These are phyloP conservation scores for Rhododendron henanense DNA, from an alignment of 148 eudicot genomes.

Conservation along the genomic window DNA sequence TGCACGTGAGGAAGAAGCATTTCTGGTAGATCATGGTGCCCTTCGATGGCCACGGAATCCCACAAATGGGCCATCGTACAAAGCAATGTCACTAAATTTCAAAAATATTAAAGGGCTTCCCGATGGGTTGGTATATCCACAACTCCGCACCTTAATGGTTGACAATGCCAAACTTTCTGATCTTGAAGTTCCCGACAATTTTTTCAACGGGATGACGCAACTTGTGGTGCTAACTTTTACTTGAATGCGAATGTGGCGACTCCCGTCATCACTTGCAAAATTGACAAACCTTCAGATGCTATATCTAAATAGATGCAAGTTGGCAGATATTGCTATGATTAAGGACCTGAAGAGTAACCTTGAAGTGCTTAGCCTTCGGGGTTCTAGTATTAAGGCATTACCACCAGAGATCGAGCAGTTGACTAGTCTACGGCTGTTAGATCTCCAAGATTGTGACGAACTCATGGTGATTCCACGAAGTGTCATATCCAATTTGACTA, in stretches of 20 bases:
- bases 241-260: background rate
- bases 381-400: too few relatives aligned
- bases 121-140: background rate
- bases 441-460: too few relatives aligned
- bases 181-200: background rate
- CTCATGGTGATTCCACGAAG: background rate
- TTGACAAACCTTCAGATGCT: background rate
- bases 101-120: background rate
- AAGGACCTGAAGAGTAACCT: too few relatives aligned
- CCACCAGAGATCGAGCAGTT: too few relatives aligned
- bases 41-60: too few relatives aligned
- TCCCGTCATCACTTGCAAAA: conserved; percentile 1
- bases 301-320: background rate
- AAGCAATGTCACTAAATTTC: too few relatives aligned
- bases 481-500: background rate
- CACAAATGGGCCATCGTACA: too few relatives aligned
- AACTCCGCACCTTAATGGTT: background rate
- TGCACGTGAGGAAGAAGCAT: too few relatives aligned
- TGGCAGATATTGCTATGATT: too few relatives aligned
- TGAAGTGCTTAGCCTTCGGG: too few relatives aligned
- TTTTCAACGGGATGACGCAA: background rate
- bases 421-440: too few relatives aligned
- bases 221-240: background rate
- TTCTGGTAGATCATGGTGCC: too few relatives aligned
- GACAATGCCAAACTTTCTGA: background rate